Conservation (phyloP, 1,139 yeast genomes). For the Geotrichum histeridarum region DNA sequence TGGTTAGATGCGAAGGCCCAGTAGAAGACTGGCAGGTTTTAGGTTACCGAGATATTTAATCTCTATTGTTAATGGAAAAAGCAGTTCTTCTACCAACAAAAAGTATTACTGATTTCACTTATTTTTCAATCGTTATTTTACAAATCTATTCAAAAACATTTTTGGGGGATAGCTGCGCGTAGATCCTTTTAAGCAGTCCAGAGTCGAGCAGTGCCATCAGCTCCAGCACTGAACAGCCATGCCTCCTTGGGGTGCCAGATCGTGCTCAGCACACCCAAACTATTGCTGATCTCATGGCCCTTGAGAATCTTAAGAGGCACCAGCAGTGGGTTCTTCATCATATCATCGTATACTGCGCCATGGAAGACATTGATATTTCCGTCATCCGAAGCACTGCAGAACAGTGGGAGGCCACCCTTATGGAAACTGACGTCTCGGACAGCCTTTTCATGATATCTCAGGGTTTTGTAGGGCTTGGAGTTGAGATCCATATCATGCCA, state of each 20-base stretch:
- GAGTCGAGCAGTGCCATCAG: slow-evolving; percentile 90
- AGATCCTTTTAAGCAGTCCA: slow-evolving; percentile 78
- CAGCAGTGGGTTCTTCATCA: slow-evolving; percentile 89
- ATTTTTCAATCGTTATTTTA: neutral
- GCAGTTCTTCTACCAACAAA: neutral
- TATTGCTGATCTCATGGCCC: slow-evolving; percentile 79
- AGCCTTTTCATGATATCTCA: slow-evolving; percentile 92
- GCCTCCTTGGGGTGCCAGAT: slow-evolving; percentile 98
- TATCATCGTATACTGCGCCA: slow-evolving; percentile 92
- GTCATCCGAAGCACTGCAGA: slow-evolving; percentile 96
- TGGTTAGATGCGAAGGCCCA: slow-evolving; percentile 72
- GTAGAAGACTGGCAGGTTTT: slow-evolving; percentile 65
- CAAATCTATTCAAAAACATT: neutral
- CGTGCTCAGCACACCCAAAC: slow-evolving; percentile 83
- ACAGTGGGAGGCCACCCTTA: slow-evolving; percentile 75
- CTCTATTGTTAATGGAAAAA: neutral
- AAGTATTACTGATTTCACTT: neutral
- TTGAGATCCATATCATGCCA: slow-evolving; percentile 96
- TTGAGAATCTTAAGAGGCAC: slow-evolving; percentile 93
- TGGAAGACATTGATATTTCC: slow-evolving; percentile 93
- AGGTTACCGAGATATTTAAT: slow-evolving; percentile 42
- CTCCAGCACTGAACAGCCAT: slow-evolving; percentile 97
- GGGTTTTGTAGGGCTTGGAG: slow-evolving; percentile 87
- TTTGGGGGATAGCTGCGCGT: neutral
- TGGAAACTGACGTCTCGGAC: slow-evolving; percentile 87